Conservation (phyloP, 805 yeast genomes). For the Ogataea degrootiae region DNA sequence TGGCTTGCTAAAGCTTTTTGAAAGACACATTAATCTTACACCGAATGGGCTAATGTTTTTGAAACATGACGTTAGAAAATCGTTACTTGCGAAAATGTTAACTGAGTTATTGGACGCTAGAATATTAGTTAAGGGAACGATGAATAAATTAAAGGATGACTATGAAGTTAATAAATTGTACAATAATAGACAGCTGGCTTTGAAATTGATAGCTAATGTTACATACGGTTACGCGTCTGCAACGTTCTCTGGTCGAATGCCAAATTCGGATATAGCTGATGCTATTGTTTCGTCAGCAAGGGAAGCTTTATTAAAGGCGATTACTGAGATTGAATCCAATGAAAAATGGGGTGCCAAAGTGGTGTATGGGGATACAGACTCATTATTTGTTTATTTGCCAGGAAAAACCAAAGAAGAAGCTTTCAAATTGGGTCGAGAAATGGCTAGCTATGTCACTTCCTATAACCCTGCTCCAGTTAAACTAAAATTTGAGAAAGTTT, state of each 20-base stretch:
- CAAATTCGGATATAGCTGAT: slow-evolving; percentile 92
- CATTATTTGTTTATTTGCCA: slow-evolving; percentile 85
- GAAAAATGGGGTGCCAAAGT: slow-evolving; percentile 80
- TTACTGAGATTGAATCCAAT: slow-evolving; percentile 57
- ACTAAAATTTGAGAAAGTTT: slow-evolving; percentile 88
- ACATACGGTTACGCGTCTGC: slow-evolving; percentile 97
- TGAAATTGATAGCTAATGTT: slow-evolving; percentile 89
- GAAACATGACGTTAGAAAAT: slow-evolving; percentile 58
- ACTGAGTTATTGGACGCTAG: slow-evolving; percentile 78
- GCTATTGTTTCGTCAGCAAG: slow-evolving; percentile 89
- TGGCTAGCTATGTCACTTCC: slow-evolving; percentile 60
- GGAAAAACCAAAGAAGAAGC: slow-evolving; percentile 78
- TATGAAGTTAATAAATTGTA: slow-evolving; percentile 49
- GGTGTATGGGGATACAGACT: slow-evolving; percentile 96
- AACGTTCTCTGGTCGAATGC: slow-evolving; percentile 94
- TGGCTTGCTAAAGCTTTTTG: slow-evolving; percentile 50
- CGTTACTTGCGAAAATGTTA: slow-evolving; percentile 78
- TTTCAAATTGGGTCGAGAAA: slow-evolving; percentile 63
- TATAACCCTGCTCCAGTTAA: slow-evolving; percentile 76
- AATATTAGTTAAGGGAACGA: slow-evolving; percentile 70
- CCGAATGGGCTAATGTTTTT: slow-evolving; percentile 88
- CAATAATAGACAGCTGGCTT: slow-evolving; percentile 76
- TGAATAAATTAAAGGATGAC: slow-evolving; percentile 49
- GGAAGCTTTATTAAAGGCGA: slow-evolving; percentile 72
- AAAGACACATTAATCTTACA: slow-evolving; percentile 57